phyloP scores from a whole-genome alignment of 1,139 yeast species.

The Magnusiomyces fungicola region DNA sequence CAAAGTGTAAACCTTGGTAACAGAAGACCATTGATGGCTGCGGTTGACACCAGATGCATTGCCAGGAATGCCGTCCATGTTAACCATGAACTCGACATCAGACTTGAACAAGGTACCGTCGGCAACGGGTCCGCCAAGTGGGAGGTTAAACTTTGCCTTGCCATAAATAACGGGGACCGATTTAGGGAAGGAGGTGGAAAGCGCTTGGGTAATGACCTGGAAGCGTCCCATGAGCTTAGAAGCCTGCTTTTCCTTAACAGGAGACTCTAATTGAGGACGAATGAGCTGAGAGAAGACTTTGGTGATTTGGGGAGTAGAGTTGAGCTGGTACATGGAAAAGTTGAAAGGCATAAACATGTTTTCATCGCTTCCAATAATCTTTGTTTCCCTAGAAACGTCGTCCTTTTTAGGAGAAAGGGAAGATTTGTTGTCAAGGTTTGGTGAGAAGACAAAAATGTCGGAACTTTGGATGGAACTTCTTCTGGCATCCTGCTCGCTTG shows the following conservation, averaged over 20 bases:
- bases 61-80: constrained; percentile 3
- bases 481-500: constrained; percentile 12
- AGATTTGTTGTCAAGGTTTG: neutral
- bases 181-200: constrained; percentile 15
- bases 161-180: constrained; percentile 29
- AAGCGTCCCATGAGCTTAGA: constrained; percentile 26
- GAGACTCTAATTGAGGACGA: constrained; percentile 34
- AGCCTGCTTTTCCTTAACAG: constrained; percentile 27
- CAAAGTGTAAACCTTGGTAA: constrained; percentile 29
- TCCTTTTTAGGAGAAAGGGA: neutral
- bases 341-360: constrained; percentile 19
- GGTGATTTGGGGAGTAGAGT: constrained; percentile 7
- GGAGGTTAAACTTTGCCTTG: constrained; percentile 26
- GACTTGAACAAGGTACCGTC: constrained; percentile 21
- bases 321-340: constrained; percentile 22
- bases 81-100: constrained; percentile 24
- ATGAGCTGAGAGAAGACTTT: constrained; percentile 29
- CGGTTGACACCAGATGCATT: neutral
- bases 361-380: constrained; percentile 6
- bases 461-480: constrained; percentile 10
- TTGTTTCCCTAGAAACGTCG: neutral
- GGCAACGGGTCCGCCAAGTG: constrained; percentile 4
- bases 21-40: constrained; percentile 27
- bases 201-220: constrained; percentile 25
- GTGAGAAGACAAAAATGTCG: constrained; percentile 11